Evolutionary conservation across 2,329 filamentous ascomycete species (phyloP).

Genomic region (Hypoxylon sp.): DNA sequence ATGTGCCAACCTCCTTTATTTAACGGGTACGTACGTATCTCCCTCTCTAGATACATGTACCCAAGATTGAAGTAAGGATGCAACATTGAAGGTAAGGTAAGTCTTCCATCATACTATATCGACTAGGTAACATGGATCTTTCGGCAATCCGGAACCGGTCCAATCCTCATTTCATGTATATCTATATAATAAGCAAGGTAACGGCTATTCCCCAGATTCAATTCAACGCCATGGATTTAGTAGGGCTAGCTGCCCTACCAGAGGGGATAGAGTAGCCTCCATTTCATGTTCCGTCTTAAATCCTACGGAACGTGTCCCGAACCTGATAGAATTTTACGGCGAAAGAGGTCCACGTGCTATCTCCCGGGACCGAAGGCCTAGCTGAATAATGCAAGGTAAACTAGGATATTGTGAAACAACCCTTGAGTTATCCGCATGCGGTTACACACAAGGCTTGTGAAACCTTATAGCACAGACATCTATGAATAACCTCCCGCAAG

Average conservation of each 20-base stretch:
- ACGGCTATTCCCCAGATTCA: background rate
- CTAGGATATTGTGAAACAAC: background rate
- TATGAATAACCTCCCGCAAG: background rate
- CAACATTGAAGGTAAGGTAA: background rate
- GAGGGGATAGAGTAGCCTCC: background rate
- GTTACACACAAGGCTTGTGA: slow-evolving; percentile 1
- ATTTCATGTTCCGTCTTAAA: background rate
- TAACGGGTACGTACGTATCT: too few species aligned
- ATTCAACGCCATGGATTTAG: background rate
- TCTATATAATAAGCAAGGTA: background rate
- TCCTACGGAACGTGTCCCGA: background rate
- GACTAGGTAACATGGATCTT: background rate
- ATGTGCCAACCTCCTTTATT: too few species aligned
- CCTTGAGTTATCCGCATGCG: background rate
- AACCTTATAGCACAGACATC: background rate
- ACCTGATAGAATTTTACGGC: slow-evolving; percentile 7
- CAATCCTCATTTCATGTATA: background rate
- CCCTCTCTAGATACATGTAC: too few species aligned
- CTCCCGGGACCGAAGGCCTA: slow-evolving; percentile 13
- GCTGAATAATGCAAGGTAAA: slow-evolving; percentile 2
- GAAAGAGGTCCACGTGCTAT: slow-evolving; percentile 3
- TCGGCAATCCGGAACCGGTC: background rate
- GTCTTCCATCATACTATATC: background rate
- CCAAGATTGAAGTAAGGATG: too few species aligned
- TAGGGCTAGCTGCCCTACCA: background rate